Evolutionary conservation across 1,284 basidiomycete species (phyloP).

Genomic region (Veloporphyrellus conicus): DNA sequence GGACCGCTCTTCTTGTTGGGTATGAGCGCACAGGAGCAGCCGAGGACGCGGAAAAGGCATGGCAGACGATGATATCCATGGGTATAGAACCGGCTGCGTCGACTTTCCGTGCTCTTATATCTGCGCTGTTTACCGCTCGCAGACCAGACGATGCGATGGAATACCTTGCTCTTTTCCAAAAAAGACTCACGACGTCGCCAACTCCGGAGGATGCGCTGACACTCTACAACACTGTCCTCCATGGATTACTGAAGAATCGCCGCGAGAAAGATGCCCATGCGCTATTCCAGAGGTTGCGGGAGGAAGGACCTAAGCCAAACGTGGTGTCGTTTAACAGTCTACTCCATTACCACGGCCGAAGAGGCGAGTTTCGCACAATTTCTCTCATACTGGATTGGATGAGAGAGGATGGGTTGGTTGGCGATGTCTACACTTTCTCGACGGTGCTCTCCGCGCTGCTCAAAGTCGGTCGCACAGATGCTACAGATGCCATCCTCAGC

Average conservation of each 20-base stretch:
- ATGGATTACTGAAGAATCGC: slow-evolving; percentile 51
- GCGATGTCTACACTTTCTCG: slow-evolving; percentile 79
- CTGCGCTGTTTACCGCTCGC: slow-evolving; percentile 47
- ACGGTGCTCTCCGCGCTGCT: slow-evolving; percentile 73
- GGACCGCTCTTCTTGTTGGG: slow-evolving; percentile 64
- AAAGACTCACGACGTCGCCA: slow-evolving; percentile 21
- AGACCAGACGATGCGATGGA: slow-evolving; percentile 45
- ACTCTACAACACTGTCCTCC: slow-evolving; percentile 63
- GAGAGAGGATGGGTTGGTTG: slow-evolving; percentile 47
- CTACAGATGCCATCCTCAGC: slow-evolving; percentile 55
- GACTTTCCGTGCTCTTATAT: slow-evolving; percentile 60
- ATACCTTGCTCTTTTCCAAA: slow-evolving; percentile 40
- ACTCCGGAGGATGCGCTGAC: slow-evolving; percentile 30
- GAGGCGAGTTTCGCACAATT: slow-evolving; percentile 56
- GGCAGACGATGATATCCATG: slow-evolving; percentile 55
- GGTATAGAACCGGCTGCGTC: slow-evolving; percentile 51
- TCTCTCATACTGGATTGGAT: slow-evolving; percentile 55
- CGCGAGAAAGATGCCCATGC: slow-evolving; percentile 42
- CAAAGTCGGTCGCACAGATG: slow-evolving; percentile 61
- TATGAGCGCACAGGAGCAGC: slow-evolving; percentile 47
- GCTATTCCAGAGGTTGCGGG: slow-evolving; percentile 48
- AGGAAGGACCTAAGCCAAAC: slow-evolving; percentile 59
- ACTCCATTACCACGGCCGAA: slow-evolving; percentile 59
- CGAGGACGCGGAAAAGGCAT: slow-evolving; percentile 48
- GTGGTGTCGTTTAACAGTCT: slow-evolving; percentile 76